A percentile compares a stretch with the other conserved stretches of the same genome.
Evolutionary conservation across 257 asterid species (phyloP).

Genomic region (Nicotiana attenuata): DNA sequence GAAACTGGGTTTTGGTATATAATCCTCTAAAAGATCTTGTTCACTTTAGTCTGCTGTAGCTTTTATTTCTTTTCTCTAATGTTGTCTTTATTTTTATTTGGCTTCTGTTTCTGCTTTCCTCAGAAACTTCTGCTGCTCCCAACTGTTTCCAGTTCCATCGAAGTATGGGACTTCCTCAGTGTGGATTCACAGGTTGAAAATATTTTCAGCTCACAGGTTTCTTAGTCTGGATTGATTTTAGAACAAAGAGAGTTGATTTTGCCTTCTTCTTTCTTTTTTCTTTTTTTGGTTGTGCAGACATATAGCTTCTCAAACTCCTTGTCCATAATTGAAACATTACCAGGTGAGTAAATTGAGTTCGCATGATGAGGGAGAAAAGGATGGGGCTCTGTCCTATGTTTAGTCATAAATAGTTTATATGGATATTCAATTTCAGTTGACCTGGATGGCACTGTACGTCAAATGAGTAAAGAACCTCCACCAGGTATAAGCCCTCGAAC

Average conservation of each 20-base stretch:
- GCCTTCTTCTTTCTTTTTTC: background rate
- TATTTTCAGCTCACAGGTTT: background rate
- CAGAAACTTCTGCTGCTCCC: slow-evolving; percentile 92
- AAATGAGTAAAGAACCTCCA: slow-evolving; percentile 38
- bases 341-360: slow-evolving; percentile 43
- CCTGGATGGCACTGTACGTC: slow-evolving; percentile 35
- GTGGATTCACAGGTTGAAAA: slow-evolving; percentile 90
- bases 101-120: background rate
- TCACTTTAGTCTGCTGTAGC: background rate
- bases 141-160: slow-evolving; percentile 76
- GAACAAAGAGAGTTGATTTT: slow-evolving; percentile 9
- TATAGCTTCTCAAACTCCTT: slow-evolving; percentile 76
- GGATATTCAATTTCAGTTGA: slow-evolving; percentile 38
- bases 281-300: slow-evolving; percentile 47
- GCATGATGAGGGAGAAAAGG: background rate
- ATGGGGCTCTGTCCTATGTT: background rate
- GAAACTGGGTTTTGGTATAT: background rate
- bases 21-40: background rate
- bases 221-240: slow-evolving; percentile 11
- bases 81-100: background rate
- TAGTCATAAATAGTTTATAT: slow-evolving; percentile 4
- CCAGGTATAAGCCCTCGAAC: slow-evolving; percentile 19
- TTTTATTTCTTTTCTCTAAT: background rate
- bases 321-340: slow-evolving; percentile 72
- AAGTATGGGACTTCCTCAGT: slow-evolving; percentile 97